Conservation (phyloP, 805 yeast species). For the Pichia nakasei region DNA sequence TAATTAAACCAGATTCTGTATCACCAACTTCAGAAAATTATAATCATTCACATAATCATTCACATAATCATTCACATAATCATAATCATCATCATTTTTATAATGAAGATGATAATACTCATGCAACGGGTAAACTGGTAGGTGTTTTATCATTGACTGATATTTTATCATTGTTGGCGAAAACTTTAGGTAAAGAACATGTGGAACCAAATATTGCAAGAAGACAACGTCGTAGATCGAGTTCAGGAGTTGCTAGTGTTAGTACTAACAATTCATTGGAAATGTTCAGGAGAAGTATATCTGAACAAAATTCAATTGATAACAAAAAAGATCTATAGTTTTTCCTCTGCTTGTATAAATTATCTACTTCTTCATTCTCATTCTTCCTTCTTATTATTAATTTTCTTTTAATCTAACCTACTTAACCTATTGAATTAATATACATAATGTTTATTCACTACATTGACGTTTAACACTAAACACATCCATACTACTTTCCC, state of each 20-base stretch:
- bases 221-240: slow-evolving; percentile 72
- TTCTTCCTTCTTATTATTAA: neutral
- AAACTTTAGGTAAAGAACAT: slow-evolving; percentile 52
- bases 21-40: slow-evolving; percentile 11
- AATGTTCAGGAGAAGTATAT: slow-evolving; percentile 35
- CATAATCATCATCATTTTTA: neutral
- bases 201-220: slow-evolving; percentile 86
- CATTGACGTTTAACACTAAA: neutral
- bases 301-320: slow-evolving; percentile 5
- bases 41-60: slow-evolving; percentile 3
- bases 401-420: slow-evolving; percentile 2
- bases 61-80: slow-evolving; percentile 3
- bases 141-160: slow-evolving; percentile 94
- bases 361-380: neutral
- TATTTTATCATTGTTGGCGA: slow-evolving; percentile 72
- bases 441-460: neutral
- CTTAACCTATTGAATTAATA: too few relatives aligned
- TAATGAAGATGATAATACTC: slow-evolving; percentile 23
- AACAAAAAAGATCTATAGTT: neutral
- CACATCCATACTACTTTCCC: neutral
- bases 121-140: slow-evolving; percentile 69
- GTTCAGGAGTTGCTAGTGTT: slow-evolving; percentile 28
- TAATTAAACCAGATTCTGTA: slow-evolving; percentile 46
- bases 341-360: too few relatives aligned
- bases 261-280: slow-evolving; percentile 31